Base-by-base conservation (phyloP, 1,284 basidiomycete species). In the Marasmius fiardii region DNA sequence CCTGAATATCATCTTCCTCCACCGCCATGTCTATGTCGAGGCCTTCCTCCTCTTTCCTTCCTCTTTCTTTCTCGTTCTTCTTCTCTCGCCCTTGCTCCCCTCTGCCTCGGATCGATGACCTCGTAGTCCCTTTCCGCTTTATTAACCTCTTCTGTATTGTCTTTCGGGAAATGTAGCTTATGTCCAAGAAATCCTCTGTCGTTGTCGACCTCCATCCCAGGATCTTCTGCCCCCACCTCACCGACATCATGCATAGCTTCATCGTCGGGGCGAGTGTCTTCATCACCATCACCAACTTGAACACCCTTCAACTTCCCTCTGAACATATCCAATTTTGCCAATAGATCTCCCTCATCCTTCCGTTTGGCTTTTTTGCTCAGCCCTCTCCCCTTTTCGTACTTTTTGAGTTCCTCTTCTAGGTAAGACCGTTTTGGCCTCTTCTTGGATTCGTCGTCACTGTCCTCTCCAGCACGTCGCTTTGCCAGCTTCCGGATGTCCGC, bases 61-160 rank as follows among this genome's bases (percentile, higher is more conserved):
- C 33, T 39, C 45, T 53, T 57, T 23, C 83, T 72, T 58, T 88
- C 86, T 62, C 76, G 75, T 64, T 90, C 89, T 65, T 92, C 89
- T 64, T 90, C 86, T 63, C 75, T 81, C 24, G 90, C 90, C 44
- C 81, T 74, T 18, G 86, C 88, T 47, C 83, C 77, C 52, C 90
- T 72, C 54, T 81, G 78, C 59, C 90, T 72, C 0, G 90, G 90
- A 67, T 92, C 90, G 64, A 92, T 92, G 48, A 95, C 93, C 68
- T 93, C 90, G 65, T 95, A 95, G 62, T 95, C 93, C 49, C 91
- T 77, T 69, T 95, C 91, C 0, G 93, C 93, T 67, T 94, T 88
- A 56, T 76, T 70, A 16, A 80, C 82, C 70, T 94, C 87, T 64
- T 92, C 88, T 31, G 78, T 76, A 60, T 88, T 83, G 56, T 88